Percentiles rank a stretch among this genome's conserved stretches.
These are phyloP conservation scores for Fusarium transvaalense DNA, from an alignment of 2,329 filamentous ascomycete species.

Conservation along the genomic window DNA sequence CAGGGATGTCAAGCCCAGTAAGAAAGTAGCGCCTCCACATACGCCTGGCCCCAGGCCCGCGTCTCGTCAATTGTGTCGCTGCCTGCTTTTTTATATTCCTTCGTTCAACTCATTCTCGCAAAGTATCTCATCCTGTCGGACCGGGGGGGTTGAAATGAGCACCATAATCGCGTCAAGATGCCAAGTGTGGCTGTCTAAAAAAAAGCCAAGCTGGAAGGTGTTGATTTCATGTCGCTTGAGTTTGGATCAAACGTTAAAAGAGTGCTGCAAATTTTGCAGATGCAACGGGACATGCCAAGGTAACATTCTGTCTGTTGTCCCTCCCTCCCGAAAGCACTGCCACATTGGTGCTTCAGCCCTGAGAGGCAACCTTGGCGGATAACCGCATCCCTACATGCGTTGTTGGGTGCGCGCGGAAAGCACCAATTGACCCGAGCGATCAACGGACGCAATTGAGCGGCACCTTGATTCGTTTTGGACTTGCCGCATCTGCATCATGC, in stretches of 20 bases:
- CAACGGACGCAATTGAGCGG: slow-evolving; percentile 34
- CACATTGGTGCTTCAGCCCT: slow-evolving; percentile 41
- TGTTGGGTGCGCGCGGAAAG: slow-evolving; percentile 37
- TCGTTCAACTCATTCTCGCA: slow-evolving; percentile 31
- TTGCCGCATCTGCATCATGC: slow-evolving; percentile 42
- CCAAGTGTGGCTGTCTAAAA: not conserved
- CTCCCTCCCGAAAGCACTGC: slow-evolving; percentile 37
- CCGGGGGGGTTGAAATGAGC: not conserved
- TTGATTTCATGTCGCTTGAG: slow-evolving; percentile 6
- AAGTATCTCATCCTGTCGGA: slow-evolving; percentile 28
- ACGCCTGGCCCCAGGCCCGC: slow-evolving; percentile 34
- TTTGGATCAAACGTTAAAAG: slow-evolving; percentile 20
- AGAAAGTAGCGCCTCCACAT: slow-evolving; percentile 47
- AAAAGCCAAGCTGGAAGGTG: slow-evolving; percentile 8
- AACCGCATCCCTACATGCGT: slow-evolving; percentile 28
- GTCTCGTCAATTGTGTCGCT: slow-evolving; percentile 29
- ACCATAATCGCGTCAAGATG: not conserved
- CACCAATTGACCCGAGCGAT: slow-evolving; percentile 45
- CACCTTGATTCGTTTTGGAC: slow-evolving; percentile 41
- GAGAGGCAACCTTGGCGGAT: slow-evolving; percentile 26
- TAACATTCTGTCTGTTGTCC: slow-evolving; percentile 31
- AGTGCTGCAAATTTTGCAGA: slow-evolving; percentile 10
- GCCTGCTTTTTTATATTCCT: slow-evolving; percentile 30
- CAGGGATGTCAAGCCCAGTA: slow-evolving; percentile 46
- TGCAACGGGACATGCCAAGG: slow-evolving; percentile 24